Conservation (phyloP, 129 eudicot genomes). For the Flaveria ramosissima region DNA sequence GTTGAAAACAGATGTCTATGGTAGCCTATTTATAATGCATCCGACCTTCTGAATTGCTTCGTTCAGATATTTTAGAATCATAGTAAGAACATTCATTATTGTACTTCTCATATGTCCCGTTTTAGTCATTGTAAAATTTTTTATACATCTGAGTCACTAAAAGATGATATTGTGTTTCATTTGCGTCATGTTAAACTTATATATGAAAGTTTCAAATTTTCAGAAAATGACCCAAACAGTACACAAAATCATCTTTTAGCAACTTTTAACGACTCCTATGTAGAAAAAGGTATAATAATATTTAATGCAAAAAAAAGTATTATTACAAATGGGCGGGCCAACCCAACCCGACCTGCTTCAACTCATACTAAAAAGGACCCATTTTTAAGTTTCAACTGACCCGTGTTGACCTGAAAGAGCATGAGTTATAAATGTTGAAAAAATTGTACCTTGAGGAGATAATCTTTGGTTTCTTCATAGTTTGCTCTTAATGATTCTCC, state of each 20-base stretch:
- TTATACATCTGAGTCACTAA: not conserved
- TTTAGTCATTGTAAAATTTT: not conserved
- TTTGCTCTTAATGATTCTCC: constrained; percentile 72
- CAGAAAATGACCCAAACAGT: not conserved
- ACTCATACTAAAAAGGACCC: not conserved
- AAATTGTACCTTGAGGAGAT: constrained; percentile 74
- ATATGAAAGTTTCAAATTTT: not conserved
- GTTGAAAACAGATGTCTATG: not conserved
- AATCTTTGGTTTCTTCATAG: constrained; percentile 73
- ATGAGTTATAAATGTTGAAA: constrained; percentile 1
- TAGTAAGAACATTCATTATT: not conserved
- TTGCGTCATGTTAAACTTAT: not conserved
- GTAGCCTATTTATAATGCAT: too few relatives aligned
- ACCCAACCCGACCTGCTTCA: not conserved
- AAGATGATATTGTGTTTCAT: not conserved
- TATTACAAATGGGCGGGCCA: not conserved
- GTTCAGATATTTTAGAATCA: not conserved
- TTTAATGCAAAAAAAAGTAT: too few relatives aligned
- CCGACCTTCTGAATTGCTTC: too few relatives aligned
- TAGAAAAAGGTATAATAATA: not conserved
- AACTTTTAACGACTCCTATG: not conserved
- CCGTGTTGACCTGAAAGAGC: not conserved
- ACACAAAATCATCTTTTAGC: not conserved
- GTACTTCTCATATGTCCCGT: not conserved
- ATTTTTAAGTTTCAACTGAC: not conserved